Evolutionary conservation across 768 basidiomycete genomes (phyloP), one percentile per base, ranked within the genome.

Genomic region (Galerina sulciceps): DNA sequence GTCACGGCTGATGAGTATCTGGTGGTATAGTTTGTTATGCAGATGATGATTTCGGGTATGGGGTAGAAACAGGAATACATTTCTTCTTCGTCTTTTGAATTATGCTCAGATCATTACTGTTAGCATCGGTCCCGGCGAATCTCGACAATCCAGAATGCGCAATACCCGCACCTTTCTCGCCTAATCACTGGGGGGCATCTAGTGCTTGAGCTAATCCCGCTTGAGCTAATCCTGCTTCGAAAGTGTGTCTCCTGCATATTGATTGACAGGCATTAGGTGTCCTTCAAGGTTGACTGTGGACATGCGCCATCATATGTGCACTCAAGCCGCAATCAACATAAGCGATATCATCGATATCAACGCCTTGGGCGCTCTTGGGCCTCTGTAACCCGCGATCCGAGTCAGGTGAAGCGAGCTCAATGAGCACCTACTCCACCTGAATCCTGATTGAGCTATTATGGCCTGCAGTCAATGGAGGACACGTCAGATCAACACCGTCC

Each of bases 1-100:
- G 75, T 86, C 18, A 77, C 68, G 10, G 70, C 79, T 5, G 87
- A 88, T 36, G 79, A 83, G 65, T 89, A 88, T 66, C 68, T 80
- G 48, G 85, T 88, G 53, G 77, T 87, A 48, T 84, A 73, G 47
- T n/a, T n/a, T 36, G 35, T 17, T n/a, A 23, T 14, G 46, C 20
- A 17, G 34, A 17, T 20, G 36, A 48, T 35, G 20, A 13, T 17
- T 18, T 20, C 3, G 8, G 34, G 22, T 13, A 40, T 17, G 50
- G 31, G 18, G 57, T 51, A 53, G 26, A 54, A 44, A 18, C 49
- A 34, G 51, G 57, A 53, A 58, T 53, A 37, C 31, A 53, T 49
- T 41, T 50, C n/a, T 49, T 57, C 26, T 15, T 46, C 4, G 40
- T 14, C 20, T 41, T 53, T 42, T 20, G 22, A 18, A 42, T 11